phyloP scores from a whole-genome alignment of 805 yeast species.

The Suhomyces xylopsoci region DNA sequence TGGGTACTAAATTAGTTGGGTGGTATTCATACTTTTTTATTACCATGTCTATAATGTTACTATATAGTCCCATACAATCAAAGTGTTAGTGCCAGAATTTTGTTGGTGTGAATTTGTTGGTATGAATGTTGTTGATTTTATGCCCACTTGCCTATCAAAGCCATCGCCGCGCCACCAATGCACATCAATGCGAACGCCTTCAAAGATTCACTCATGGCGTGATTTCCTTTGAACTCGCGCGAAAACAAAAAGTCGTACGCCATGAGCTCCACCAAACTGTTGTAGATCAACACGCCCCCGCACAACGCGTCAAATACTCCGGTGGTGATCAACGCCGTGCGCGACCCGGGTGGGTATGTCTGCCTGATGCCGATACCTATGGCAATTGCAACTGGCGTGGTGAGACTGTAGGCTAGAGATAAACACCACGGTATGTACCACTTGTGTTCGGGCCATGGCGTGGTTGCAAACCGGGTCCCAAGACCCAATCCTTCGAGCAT shows the following conservation, averaged over 20 bases:
- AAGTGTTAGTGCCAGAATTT: too few relatives aligned
- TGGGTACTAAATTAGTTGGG: too few relatives aligned
- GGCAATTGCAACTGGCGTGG: conserved; percentile 74
- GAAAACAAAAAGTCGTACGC: conserved; percentile 71
- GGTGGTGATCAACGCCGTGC: conserved; percentile 58
- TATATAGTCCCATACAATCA: background rate
- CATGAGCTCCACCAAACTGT: conserved; percentile 75
- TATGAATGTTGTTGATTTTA: too few relatives aligned
- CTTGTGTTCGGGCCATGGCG: conserved; percentile 23
- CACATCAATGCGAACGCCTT: conserved; percentile 22
- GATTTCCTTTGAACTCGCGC: conserved; percentile 20
- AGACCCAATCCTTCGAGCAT: conserved; percentile 33
- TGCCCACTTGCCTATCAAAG: conserved; percentile 35
- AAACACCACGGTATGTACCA: conserved; percentile 47
- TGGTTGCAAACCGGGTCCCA: conserved; percentile 28
- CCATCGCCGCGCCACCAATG: conserved; percentile 31
- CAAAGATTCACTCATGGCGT: conserved; percentile 19
- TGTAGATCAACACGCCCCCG: conserved; percentile 73
- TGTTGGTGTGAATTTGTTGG: background rate
- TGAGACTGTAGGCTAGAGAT: conserved; percentile 32
- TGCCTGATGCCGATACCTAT: conserved; percentile 75
- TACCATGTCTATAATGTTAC: background rate
- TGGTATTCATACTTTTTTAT: too few relatives aligned
- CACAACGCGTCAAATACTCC: conserved; percentile 76
- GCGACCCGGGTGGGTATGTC: conserved; percentile 56